A percentile compares a stretch with the other conserved stretches of the same genome.
phyloP scores from a whole-genome alignment of 2,329 filamentous ascomycete species.

The Fusarium falciforme region DNA sequence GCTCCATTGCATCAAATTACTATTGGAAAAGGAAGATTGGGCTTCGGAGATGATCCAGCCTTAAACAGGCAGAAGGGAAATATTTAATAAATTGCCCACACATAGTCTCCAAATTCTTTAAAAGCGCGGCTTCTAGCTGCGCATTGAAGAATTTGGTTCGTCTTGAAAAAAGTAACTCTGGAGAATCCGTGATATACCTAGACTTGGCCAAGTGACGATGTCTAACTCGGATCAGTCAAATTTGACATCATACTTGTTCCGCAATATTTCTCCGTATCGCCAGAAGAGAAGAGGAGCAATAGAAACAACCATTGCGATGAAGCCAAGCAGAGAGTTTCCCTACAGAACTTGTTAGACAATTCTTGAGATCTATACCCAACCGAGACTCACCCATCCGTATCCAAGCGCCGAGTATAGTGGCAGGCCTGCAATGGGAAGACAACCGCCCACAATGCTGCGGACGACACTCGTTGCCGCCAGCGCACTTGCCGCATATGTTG shows the following conservation, averaged over 20 bases:
- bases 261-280: constrained; percentile 4
- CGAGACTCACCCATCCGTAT: constrained; percentile 3
- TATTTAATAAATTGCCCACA: neutral
- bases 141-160: neutral
- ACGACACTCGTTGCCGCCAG: constrained; percentile 15
- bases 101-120: neutral
- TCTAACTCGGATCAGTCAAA: neutral
- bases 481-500: constrained; percentile 16
- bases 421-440: constrained; percentile 7
- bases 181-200: neutral
- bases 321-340: constrained; percentile 15
- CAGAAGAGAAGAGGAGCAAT: constrained; percentile 13
- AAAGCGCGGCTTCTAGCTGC: neutral
- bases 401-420: constrained; percentile 13
- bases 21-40: constrained; percentile 9
- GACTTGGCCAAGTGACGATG: neutral
- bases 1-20: neutral
- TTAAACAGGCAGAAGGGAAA: neutral
- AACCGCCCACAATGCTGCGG: constrained; percentile 12
- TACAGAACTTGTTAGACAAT: neutral
- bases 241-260: constrained; percentile 6
- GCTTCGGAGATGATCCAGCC: neutral
- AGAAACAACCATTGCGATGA: constrained; percentile 5
- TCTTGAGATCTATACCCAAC: neutral
- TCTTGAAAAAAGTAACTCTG: neutral